Percentiles rank a stretch among this genome's conserved stretches.
Conservation (phyloP, 1,284 basidiomycete genomes). For the Moesziomyces sp. region DNA sequence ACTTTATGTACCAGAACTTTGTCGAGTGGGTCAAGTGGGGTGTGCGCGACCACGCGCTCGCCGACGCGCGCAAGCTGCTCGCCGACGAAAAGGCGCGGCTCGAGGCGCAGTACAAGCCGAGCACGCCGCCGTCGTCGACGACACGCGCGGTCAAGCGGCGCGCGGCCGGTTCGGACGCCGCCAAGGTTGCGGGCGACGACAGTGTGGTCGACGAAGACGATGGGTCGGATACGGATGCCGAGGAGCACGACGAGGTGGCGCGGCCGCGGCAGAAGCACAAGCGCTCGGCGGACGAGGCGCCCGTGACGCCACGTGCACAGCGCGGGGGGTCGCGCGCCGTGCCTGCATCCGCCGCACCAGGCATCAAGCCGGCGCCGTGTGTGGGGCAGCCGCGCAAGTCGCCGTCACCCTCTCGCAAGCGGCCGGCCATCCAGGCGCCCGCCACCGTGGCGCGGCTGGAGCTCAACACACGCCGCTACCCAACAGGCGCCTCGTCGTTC, state of each 20-base stretch:
- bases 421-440: constrained; percentile 46
- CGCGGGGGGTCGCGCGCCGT: constrained; percentile 8
- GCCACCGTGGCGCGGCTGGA: constrained; percentile 40
- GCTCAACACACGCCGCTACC: constrained; percentile 20
- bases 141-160: constrained; percentile 13
- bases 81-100: constrained; percentile 23
- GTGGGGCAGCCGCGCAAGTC: constrained; percentile 66
- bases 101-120: background rate
- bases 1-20: constrained; percentile 88
- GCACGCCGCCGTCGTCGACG: too few species aligned
- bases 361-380: constrained; percentile 62
- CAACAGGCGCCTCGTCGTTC: constrained; percentile 18
- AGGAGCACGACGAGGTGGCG: constrained; percentile 12
- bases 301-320: constrained; percentile 28
- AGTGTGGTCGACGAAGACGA: constrained; percentile 21
- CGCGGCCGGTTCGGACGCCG: constrained; percentile 18
- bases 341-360: constrained; percentile 27
- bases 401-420: constrained; percentile 59
- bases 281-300: constrained; percentile 2
- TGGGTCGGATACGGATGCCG: constrained; percentile 10
- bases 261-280: constrained; percentile 31
- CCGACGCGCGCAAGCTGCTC: constrained; percentile 26
- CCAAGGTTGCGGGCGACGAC: constrained; percentile 14
- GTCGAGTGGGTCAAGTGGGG: constrained; percentile 64
- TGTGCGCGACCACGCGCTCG: constrained; percentile 44